These are phyloP conservation scores for Beauveria asiatica DNA, from an alignment of 2,329 filamentous ascomycete genomes.

Conservation along the genomic window DNA sequence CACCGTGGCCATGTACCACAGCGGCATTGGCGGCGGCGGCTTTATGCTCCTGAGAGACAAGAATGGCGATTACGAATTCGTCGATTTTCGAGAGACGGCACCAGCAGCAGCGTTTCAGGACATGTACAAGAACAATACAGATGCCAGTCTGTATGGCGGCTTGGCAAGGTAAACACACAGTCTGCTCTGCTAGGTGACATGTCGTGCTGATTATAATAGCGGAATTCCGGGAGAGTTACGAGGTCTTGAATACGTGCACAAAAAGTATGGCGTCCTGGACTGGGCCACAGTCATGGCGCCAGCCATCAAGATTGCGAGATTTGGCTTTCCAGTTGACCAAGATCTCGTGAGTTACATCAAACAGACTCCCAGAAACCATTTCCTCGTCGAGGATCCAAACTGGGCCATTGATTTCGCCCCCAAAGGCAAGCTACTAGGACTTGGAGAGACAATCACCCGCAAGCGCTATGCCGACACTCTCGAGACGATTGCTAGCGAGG, in stretches of 20 bases:
- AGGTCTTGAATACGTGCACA: conserved; percentile 66
- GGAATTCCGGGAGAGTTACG: conserved; percentile 64
- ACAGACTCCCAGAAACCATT: conserved; percentile 41
- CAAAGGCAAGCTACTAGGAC: conserved; percentile 52
- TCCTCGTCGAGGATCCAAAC: conserved; percentile 59
- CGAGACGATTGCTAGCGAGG: conserved; percentile 57
- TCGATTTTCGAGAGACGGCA: conserved; percentile 81
- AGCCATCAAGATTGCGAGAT: conserved; percentile 60
- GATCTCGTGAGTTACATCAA: conserved; percentile 67
- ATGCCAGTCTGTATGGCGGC: conserved; percentile 58
- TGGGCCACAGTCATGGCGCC: conserved; percentile 63
- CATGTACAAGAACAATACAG: conserved; percentile 68
- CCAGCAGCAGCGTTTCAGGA: conserved; percentile 69
- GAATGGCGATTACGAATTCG: conserved; percentile 63
- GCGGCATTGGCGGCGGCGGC: conserved; percentile 68
- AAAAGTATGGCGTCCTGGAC: conserved; percentile 52
- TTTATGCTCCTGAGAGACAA: conserved; percentile 64
- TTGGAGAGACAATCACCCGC: conserved; percentile 68
- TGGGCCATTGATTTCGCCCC: conserved; percentile 86
- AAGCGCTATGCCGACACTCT: conserved; percentile 68
- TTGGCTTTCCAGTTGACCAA: conserved; percentile 62
- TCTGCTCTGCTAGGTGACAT: background rate
- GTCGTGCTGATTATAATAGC: conserved; percentile 20
- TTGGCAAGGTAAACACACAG: conserved; percentile 58
- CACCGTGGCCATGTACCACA: conserved; percentile 56